These are phyloP conservation scores for Auricularia sp. DNA, from an alignment of 768 basidiomycete genomes.

Conservation along the genomic window DNA sequence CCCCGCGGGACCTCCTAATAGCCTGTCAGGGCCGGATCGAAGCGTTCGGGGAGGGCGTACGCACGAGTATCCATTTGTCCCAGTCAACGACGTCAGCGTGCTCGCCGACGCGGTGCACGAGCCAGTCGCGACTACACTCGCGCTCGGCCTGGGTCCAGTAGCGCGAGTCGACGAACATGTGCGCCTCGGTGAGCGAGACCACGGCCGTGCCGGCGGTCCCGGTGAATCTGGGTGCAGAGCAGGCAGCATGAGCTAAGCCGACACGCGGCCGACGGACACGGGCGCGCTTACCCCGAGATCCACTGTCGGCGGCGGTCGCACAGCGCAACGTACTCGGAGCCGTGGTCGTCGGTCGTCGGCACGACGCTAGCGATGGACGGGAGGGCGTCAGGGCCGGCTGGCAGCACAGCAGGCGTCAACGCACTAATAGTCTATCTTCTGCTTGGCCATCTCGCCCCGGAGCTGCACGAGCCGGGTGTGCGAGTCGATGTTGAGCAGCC, in stretches of 20 bases:
- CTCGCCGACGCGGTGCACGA: conserved; percentile 43
- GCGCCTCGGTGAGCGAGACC: conserved; percentile 54
- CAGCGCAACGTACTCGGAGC: conserved; percentile 68
- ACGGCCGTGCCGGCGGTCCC: conserved; percentile 66
- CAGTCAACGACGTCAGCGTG: conserved; percentile 48
- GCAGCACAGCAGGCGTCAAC: background rate
- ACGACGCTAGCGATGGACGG: conserved; percentile 38
- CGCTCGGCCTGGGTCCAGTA: conserved; percentile 73
- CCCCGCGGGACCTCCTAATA: conserved; percentile 26
- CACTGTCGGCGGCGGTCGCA: conserved; percentile 71
- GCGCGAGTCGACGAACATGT: conserved; percentile 68
- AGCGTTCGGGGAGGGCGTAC: conserved; percentile 12
- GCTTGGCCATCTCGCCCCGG: background rate
- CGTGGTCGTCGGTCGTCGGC: conserved; percentile 74
- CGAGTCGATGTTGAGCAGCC: background rate
- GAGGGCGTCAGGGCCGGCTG: background rate
- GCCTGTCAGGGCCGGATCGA: background rate
- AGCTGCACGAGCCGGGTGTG: background rate
- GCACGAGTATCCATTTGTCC: conserved; percentile 67
- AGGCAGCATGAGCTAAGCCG: conserved; percentile 32
- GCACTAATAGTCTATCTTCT: background rate
- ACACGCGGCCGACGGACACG: background rate
- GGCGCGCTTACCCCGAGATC: conserved; percentile 55
- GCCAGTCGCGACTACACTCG: conserved; percentile 68
- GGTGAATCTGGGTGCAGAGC: conserved; percentile 38